Base-by-base conservation (phyloP, 2,329 filamentous ascomycete species). In the Chrysoporthe deuterocubensis region DNA sequence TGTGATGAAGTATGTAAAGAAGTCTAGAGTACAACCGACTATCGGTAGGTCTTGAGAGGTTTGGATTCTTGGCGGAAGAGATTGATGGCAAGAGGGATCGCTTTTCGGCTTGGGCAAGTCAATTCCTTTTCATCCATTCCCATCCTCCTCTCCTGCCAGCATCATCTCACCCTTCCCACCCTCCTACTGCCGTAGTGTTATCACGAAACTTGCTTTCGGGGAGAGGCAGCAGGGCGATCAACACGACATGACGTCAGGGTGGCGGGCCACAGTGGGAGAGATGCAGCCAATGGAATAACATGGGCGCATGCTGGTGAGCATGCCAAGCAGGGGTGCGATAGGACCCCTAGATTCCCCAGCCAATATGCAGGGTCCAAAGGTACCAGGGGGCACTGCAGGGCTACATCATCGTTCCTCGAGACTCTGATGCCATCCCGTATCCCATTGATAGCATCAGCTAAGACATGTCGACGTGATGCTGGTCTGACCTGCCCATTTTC, bases 211-310 rank as follows among this genome's bases (percentile, higher is more conserved):
- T 67, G 67, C 65, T 69, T 69, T 64, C 52, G 16, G 43, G 26
- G 34, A 50, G n/a, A 18, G 34, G 34, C 43, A 63, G 54, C 58
- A 9, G 21, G 9, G 40, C 26, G 44, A 46, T 32, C 42, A 61
- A 46, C 58, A 48, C 21, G 18, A 48, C 64, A 70, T 75, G 74
- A 75, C 74, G 74, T 74, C 74, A 75, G 52, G 43, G 64, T 32
- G 52, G 21, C 42, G 18, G 21, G 57, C 44, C 34, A 14, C 4
- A 3, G 8, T 8, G 3, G 16, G 21, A 21, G 9, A n/a, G 11
- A 14, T 32, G 14, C 65, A 65, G 71, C 73, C 73, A 75, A 75
- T 75, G 66, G 67, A 59, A 64, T 26, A 65, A 50, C 46, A 59
- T 59, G 50, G 50, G 67, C 69, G 70, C 67, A 57, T 64, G 44